Evolutionary conservation across 1,139 yeast species (phyloP).

Genomic region (Hemisphaericaspora xylofermentans): DNA sequence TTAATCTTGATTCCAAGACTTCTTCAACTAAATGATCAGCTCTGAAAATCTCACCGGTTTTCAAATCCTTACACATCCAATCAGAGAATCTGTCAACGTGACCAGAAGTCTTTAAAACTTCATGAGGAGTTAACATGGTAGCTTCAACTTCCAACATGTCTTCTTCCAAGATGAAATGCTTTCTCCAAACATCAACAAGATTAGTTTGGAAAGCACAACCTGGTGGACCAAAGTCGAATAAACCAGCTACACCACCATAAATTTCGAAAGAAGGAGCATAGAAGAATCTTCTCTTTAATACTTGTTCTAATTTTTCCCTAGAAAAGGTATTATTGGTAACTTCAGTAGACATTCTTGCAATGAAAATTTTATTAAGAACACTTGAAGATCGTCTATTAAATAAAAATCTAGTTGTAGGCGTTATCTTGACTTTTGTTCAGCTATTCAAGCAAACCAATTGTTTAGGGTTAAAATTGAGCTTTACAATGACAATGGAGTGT

Average conservation of each 20-base stretch:
- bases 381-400: constrained; percentile 14
- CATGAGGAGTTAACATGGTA: constrained; percentile 96
- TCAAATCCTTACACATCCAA: constrained; percentile 97
- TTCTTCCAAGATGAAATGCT: constrained; percentile 95
- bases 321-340: constrained; percentile 50
- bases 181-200: constrained; percentile 92
- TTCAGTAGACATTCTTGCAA: constrained; percentile 34
- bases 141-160: constrained; percentile 99
- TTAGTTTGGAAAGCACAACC: constrained; percentile 98
- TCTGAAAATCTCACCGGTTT: constrained; percentile 97
- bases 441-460: neutral
- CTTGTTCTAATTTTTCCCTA: constrained; percentile 86
- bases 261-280: constrained; percentile 97
- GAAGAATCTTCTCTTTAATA: constrained; percentile 92
- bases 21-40: constrained; percentile 98
- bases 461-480: neutral
- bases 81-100: constrained; percentile 99
- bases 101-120: constrained; percentile 96
- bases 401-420: neutral
- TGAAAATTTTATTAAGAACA: constrained; percentile 30
- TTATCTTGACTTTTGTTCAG: constrained; percentile 1
- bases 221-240: constrained; percentile 99
- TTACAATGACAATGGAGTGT: neutral
- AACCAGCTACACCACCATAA: constrained; percentile 97
- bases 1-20: constrained; percentile 90